These are phyloP conservation scores for Cardamine resedifolia DNA, from an alignment of 345 rosid genomes.

Conservation along the genomic window DNA sequence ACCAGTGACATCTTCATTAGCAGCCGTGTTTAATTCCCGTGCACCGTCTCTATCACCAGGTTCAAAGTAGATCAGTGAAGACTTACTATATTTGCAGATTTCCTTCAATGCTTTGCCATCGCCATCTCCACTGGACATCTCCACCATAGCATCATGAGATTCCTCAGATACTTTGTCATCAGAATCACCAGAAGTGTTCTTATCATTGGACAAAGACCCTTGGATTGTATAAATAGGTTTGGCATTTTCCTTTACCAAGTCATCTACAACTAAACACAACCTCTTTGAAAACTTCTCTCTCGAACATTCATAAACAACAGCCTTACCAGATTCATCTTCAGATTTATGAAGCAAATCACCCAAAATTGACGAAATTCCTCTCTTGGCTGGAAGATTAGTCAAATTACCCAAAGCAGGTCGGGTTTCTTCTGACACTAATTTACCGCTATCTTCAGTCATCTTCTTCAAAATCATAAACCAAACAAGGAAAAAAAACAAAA, in stretches of 20 bases:
- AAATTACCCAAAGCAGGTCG: constrained; percentile 53
- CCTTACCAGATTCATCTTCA: constrained; percentile 33
- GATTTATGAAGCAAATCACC: constrained; percentile 40
- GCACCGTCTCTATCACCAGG: constrained; percentile 37
- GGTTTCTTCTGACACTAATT: constrained; percentile 18
- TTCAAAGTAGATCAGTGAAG: constrained; percentile 31
- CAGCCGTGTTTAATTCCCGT: constrained; percentile 24
- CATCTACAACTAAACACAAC: constrained; percentile 50
- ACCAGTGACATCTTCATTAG: constrained; percentile 5
- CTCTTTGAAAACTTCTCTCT: constrained; percentile 42
- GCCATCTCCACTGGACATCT: constrained; percentile 31
- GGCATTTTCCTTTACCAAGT: constrained; percentile 41
- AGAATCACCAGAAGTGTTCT: constrained; percentile 26
- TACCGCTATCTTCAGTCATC: constrained; percentile 58
- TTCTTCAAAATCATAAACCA: constrained; percentile 25
- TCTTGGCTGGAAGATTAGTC: constrained; percentile 51
- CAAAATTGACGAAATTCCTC: constrained; percentile 46
- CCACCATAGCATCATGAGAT: constrained; percentile 33
- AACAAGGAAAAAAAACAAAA: neutral
- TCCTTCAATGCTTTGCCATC: constrained; percentile 37
- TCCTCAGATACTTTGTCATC: constrained; percentile 31
- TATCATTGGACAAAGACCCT: constrained; percentile 22
- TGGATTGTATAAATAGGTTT: neutral
- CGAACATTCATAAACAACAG: constrained; percentile 10
- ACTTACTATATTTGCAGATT: neutral